Evolutionary conservation across 495 filamentous ascomycete genomes (phyloP).

Genomic region (Xylaria intraflava): DNA sequence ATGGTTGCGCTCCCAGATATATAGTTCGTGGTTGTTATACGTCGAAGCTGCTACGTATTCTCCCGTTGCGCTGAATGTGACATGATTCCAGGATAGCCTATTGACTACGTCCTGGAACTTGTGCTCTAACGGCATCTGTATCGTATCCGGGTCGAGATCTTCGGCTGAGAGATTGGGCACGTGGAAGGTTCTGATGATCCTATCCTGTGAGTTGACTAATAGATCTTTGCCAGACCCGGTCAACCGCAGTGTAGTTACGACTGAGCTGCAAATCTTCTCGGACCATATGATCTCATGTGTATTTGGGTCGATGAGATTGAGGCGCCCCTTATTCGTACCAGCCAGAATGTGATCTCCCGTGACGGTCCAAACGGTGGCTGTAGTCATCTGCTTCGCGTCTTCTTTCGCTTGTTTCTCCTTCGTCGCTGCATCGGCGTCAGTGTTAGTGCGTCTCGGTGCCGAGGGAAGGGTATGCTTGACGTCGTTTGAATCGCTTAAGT

Average conservation of each 20-base stretch:
- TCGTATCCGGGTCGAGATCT: slow-evolving; percentile 58
- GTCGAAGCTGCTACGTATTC: slow-evolving; percentile 91
- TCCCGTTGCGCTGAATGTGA: slow-evolving; percentile 84
- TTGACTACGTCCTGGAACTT: slow-evolving; percentile 99
- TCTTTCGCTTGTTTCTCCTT: slow-evolving; percentile 81
- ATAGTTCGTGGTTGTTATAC: slow-evolving; percentile 95
- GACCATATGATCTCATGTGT: slow-evolving; percentile 77
- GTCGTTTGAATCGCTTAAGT: slow-evolving; percentile 58
- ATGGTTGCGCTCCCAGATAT: slow-evolving; percentile 92
- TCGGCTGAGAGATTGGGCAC: slow-evolving; percentile 45
- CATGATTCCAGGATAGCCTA: slow-evolving; percentile 88
- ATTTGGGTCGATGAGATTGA: slow-evolving; percentile 84
- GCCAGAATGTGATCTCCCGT: slow-evolving; percentile 81
- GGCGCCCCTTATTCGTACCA: slow-evolving; percentile 88
- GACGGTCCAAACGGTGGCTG: slow-evolving; percentile 78
- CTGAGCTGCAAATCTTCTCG: slow-evolving; percentile 73
- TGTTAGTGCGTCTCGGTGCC: slow-evolving; percentile 63
- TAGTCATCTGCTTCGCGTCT: slow-evolving; percentile 90
- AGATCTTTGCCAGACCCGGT: slow-evolving; percentile 76
- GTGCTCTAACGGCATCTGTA: slow-evolving; percentile 88
- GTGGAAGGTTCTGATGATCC: slow-evolving; percentile 84
- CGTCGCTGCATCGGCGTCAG: slow-evolving; percentile 54
- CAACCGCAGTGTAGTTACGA: slow-evolving; percentile 81
- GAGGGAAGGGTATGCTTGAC: slow-evolving; percentile 73
- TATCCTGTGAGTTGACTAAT: slow-evolving; percentile 83